Conservation (phyloP, 805 yeast genomes). For the Wickerhamiella bombiphila region DNA sequence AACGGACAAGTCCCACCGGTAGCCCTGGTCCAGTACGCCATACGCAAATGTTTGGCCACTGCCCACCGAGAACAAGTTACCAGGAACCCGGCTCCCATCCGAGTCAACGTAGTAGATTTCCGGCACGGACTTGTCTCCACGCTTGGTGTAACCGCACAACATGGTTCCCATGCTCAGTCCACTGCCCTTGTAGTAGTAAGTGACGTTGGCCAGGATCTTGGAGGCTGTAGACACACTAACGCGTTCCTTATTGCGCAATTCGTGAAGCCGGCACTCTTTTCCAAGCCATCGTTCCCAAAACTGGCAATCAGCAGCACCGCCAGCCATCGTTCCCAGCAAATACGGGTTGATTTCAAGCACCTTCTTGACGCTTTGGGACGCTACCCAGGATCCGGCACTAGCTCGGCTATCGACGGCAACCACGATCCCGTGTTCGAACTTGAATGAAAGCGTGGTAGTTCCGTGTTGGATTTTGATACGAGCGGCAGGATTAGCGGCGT, state of each 20-base stretch:
- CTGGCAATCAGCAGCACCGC: conserved; percentile 99
- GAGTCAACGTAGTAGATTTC: conserved; percentile 92
- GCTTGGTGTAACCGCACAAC: conserved; percentile 93
- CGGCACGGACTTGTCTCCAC: conserved; percentile 58
- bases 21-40: conserved; percentile 90
- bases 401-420: conserved; percentile 98
- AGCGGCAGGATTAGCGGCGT: conserved; percentile 81
- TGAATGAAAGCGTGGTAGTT: conserved; percentile 93
- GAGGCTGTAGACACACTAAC: conserved; percentile 95
- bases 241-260: conserved; percentile 84
- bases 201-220: conserved; percentile 78
- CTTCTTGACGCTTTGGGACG: conserved; percentile 93
- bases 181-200: conserved; percentile 89
- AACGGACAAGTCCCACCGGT: conserved; percentile 78
- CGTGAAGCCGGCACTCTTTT: conserved; percentile 87
- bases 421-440: conserved; percentile 85
- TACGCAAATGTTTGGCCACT: conserved; percentile 99
- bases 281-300: conserved; percentile 99
- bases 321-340: conserved; percentile 95
- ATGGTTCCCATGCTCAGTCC: conserved; percentile 99
- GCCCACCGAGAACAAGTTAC: conserved; percentile 93
- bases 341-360: conserved; percentile 94
- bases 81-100: conserved; percentile 90
- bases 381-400: conserved; percentile 95
- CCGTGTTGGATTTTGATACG: conserved; percentile 96